Base-by-base conservation (phyloP, 495 filamentous ascomycete genomes). In the Emericellopsis terricola region DNA sequence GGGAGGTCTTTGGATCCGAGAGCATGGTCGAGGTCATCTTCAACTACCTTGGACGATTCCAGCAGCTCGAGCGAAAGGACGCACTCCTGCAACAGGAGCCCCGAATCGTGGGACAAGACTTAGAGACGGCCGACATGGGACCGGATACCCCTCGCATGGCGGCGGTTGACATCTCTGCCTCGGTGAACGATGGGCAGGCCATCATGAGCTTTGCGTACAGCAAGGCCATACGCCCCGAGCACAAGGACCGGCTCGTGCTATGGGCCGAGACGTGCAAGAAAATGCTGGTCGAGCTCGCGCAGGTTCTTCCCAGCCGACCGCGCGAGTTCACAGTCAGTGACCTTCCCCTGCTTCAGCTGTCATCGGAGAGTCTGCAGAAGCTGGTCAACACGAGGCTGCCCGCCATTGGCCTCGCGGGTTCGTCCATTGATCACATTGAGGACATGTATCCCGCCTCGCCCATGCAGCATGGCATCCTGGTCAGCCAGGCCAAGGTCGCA, bases 121-220 rank as follows among this genome's bases (percentile, higher is more conserved):
- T 53, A 0, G 53, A 51, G 8, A 50, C 45, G 11, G 66, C 69
- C 1, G 76, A 82, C 46, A 69, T 77, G 15, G 62, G 60, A 5
- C 42, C 43, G n/a, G 39, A 43, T 13, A 57, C 62, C 15, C 70
- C 69, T 6, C 69, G 78, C 20, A 70, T 79, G 29, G 71, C 68
- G 3, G 42, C 79, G 0, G 75, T 82, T 35, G 78, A 81, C 43
- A 62, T 76, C 35, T 72, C 55, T 19, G 49, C 57, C 16, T 60
- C 69, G 46, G 60, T 78, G n/a, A 63, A 68, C 23, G 56, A 70
- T 33, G 73, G 72, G 8, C 68, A n/a, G n/a, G n/a, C n/a, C n/a
- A n/a, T n/a, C n/a, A n/a, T n/a, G n/a, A n/a, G n/a, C n/a, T n/a
- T n/a, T n/a, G n/a, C n/a, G n/a, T n/a, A n/a, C n/a, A n/a, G n/a